Evolutionary conservation across 306 rosid genomes (phyloP), one percentile per base, ranked within the genome.

Genomic region (Astragalus membranaceus): DNA sequence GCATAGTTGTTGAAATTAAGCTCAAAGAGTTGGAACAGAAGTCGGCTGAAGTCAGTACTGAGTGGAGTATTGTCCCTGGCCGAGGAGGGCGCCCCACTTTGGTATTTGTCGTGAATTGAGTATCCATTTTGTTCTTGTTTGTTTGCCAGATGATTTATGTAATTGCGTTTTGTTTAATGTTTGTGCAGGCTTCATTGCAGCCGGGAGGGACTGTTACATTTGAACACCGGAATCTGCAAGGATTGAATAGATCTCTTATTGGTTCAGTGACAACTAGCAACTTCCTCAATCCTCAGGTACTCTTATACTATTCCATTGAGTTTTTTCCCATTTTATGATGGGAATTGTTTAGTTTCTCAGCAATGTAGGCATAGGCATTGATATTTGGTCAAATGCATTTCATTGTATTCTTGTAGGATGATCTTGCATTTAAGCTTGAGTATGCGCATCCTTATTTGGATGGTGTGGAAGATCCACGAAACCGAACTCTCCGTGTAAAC

Each of bases 51-150:
- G 92, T 95, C 64, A 88, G 95, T 82, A 81, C 99, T 0, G 99
- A 95, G 58, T 95, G 99, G 99, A 91, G 96, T 81, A 85, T 95
- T 64, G 99, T 95, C 69, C 99, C 99, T 23, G 99, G 99, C 55
- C 92, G 97, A 43, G 96, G 95, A 54, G 99, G 99, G 60, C 89
- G 84, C 29, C 99, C 99, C 42, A 91, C 96, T 54, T 71, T 95
- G 92, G 99, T 95, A 80, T 44, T 53, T 41, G 79, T 70, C 42
- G 17, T 14, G 35, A 47, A 53, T 68, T 10, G 3, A 44, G 4
- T 54, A 17, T 69, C 33, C 16, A 11, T 12, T 12, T 36, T 63
- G 64, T 57, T 50, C 10, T 16, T 30, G 37, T 16, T 7, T 14
- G 14, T 64, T 72, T 35, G 10, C 26, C 33, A 63, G 29, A 10